Evolutionary conservation across 2,329 filamentous ascomycete genomes (phyloP).

Genomic region (Penicillium crustosum): DNA sequence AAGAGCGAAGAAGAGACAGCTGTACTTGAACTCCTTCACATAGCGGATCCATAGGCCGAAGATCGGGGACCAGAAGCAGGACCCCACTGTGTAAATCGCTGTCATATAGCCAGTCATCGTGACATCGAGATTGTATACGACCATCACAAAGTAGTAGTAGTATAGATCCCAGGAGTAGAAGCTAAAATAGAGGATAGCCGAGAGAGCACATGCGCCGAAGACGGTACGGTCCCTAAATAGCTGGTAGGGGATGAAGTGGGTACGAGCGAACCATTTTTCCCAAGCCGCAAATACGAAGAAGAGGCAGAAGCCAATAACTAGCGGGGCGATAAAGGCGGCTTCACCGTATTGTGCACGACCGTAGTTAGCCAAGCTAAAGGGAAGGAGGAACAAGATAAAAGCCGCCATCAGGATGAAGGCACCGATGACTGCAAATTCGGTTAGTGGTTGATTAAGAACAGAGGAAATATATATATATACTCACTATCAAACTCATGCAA

Average conservation of each 20-base stretch:
- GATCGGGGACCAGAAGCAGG: constrained; percentile 51
- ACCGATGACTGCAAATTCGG: constrained; percentile 56
- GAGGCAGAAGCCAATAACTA: constrained; percentile 55
- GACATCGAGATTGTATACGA: constrained; percentile 50
- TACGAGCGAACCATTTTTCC: constrained; percentile 54
- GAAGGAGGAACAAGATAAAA: constrained; percentile 63
- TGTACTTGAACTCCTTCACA: constrained; percentile 54
- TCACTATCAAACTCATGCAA: constrained; percentile 60
- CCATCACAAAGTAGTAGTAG: constrained; percentile 55
- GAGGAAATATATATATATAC: constrained; percentile 39
- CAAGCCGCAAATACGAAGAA: constrained; percentile 56
- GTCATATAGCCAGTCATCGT: constrained; percentile 47
- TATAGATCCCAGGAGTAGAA: constrained; percentile 57
- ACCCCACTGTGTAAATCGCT: constrained; percentile 55
- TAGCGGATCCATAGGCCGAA: constrained; percentile 52
- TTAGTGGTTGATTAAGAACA: constrained; percentile 45
- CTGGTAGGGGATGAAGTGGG: constrained; percentile 56
- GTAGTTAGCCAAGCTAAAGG: constrained; percentile 55
- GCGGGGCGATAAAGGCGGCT: constrained; percentile 51
- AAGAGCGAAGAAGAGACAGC: constrained; percentile 52
- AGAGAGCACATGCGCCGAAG: constrained; percentile 53
- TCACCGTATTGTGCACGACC: constrained; percentile 22
- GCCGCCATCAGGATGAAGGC: constrained; percentile 58
- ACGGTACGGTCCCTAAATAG: constrained; percentile 52
- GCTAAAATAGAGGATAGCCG: constrained; percentile 49